Percentiles rank a stretch among this genome's conserved stretches.
Conservation (phyloP, 1,139 yeast species). For the Pichia sp. region DNA sequence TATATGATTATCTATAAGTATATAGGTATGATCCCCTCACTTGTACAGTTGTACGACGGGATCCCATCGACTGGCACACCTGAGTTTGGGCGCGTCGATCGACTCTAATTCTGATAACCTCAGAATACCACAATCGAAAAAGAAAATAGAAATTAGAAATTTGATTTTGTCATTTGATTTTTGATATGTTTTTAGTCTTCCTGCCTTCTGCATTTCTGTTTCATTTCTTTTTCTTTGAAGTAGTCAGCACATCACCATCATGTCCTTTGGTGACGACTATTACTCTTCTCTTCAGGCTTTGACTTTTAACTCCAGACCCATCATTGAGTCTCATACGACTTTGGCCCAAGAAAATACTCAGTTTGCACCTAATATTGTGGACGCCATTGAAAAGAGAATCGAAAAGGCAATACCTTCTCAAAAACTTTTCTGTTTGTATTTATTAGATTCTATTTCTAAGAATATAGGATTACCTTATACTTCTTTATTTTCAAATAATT, state of each 20-base stretch:
- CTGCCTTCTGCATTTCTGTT: too few relatives aligned
- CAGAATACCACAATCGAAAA: too few relatives aligned
- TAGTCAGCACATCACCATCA: neutral
- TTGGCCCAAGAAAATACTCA: conserved; percentile 79
- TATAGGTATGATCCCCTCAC: too few relatives aligned
- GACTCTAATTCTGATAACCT: too few relatives aligned
- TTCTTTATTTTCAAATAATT: conserved; percentile 57
- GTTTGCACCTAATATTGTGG: conserved; percentile 70
- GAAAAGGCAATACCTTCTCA: conserved; percentile 70
- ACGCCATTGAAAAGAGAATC: conserved; percentile 62
- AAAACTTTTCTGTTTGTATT: conserved; percentile 75
- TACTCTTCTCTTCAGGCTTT: conserved; percentile 63
- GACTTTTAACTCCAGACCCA: conserved; percentile 85
- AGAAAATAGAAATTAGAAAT: neutral
- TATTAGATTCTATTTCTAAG: conserved; percentile 89
- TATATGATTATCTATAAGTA: too few relatives aligned
- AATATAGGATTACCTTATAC: conserved; percentile 87
- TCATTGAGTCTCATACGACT: conserved; percentile 77
- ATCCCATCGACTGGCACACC: too few relatives aligned
- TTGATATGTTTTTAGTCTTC: neutral
- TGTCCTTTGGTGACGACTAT: conserved; percentile 51
- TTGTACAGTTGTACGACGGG: too few relatives aligned
- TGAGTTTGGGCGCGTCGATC: too few relatives aligned
- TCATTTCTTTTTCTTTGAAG: neutral
- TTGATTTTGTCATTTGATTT: neutral